Conservation (phyloP, 164 flowering plant genomes). For the Stephania japonica region DNA sequence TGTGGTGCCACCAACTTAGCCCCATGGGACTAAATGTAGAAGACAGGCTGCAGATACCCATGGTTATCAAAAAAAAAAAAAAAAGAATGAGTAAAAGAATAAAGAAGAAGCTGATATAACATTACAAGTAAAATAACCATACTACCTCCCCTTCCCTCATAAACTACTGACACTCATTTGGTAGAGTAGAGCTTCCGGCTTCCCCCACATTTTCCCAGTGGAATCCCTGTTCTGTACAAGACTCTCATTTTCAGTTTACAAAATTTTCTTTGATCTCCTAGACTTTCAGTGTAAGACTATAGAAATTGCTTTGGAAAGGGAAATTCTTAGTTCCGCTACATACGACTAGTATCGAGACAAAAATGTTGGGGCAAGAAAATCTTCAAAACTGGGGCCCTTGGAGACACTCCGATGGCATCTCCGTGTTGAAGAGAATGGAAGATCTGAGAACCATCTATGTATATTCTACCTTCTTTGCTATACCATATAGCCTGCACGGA, state of each 20-base stretch:
- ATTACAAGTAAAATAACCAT: no score
- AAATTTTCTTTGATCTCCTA: not conserved
- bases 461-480: conserved; percentile 54
- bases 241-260: not conserved
- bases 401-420: conserved; percentile 59
- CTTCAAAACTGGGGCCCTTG: conserved; percentile 62
- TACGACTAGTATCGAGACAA: conserved; percentile 7
- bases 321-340: not conserved
- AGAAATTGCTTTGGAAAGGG: not conserved
- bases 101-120: no score
- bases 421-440: conserved; percentile 40
- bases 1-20: no score
- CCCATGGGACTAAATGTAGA: no score
- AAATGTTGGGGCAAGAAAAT: conserved; percentile 56
- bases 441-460: conserved; percentile 78
- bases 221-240: not conserved
- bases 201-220: no score
- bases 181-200: no score
- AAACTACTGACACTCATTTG: no score
- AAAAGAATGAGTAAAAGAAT: no score
- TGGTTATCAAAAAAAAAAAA: no score
- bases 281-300: not conserved
- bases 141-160: no score
- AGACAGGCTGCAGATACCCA: no score
- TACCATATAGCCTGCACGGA: conserved; percentile 66